A percentile compares a stretch with the other conserved stretches of the same genome.
These are phyloP conservation scores for Leccinum fibrillosum DNA, from an alignment of 768 basidiomycete genomes.

Conservation along the genomic window DNA sequence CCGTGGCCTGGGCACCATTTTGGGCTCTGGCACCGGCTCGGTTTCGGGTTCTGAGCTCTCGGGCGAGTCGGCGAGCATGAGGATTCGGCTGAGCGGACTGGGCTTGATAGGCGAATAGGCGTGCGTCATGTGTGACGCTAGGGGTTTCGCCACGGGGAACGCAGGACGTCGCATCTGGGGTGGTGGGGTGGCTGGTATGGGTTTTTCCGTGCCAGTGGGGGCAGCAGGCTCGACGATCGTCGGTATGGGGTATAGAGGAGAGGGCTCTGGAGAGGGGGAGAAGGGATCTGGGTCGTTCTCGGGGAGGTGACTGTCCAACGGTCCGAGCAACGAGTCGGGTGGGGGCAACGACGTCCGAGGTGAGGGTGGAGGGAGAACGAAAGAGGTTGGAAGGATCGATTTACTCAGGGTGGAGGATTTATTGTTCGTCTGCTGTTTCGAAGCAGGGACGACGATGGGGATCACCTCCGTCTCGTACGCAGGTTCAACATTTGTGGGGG, in stretches of 20 bases:
- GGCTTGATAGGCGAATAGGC: conserved; percentile 81
- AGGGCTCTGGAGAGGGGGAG: background rate
- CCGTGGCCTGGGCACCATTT: background rate
- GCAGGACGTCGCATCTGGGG: conserved; percentile 24
- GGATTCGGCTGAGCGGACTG: conserved; percentile 75
- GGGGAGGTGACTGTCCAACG: conserved; percentile 21
- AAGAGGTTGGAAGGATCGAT: conserved; percentile 63
- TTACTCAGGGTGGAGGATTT: conserved; percentile 30
- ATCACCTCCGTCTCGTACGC: conserved; percentile 56
- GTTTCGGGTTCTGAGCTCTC: conserved; percentile 30
- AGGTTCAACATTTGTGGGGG: conserved; percentile 36
- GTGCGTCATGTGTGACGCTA: conserved; percentile 67
- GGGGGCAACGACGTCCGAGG: conserved; percentile 59
- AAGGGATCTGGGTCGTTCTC: background rate
- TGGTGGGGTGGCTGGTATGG: background rate
- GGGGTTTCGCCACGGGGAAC: conserved; percentile 71
- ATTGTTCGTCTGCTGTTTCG: conserved; percentile 23
- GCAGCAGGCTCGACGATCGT: conserved; percentile 20
- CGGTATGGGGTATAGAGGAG: conserved; percentile 16
- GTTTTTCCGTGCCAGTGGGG: conserved; percentile 5
- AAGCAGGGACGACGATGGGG: conserved; percentile 25
- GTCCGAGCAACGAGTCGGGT: conserved; percentile 36
- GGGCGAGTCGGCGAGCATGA: conserved; percentile 67
- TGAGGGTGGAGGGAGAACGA: conserved; percentile 77
- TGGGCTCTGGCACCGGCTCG: conserved; percentile 20